phyloP scores from a whole-genome alignment of 257 asterid species.

The Handroanthus guayacan region DNA sequence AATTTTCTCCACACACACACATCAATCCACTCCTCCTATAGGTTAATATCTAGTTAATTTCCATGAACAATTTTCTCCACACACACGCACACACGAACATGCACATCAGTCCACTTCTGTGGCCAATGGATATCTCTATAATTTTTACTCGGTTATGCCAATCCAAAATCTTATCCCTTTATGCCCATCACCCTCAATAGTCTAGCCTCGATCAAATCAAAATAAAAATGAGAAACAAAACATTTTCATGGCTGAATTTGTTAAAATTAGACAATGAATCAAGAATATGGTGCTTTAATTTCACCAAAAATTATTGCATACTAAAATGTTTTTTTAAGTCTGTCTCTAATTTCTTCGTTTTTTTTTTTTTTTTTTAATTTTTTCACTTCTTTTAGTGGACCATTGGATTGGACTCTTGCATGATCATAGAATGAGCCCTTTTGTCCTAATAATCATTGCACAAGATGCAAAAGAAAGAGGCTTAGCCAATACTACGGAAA shows the following conservation, averaged over 20 bases:
- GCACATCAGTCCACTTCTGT: neutral
- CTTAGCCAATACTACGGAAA: conserved; percentile 39
- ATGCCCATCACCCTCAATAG: conserved; percentile 32
- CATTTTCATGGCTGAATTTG: neutral
- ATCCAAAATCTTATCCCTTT: conserved; percentile 40
- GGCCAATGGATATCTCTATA: conserved; percentile 15
- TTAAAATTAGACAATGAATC: conserved; percentile 2
- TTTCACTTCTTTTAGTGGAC: neutral
- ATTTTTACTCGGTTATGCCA: conserved; percentile 23
- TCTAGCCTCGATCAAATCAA: conserved; percentile 1
- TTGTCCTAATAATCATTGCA: conserved; percentile 39
- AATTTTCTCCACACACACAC: neutral
- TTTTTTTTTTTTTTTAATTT: neutral
- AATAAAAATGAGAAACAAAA: neutral
- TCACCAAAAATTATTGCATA: neutral
- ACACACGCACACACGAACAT: neutral
- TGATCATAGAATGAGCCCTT: conserved; percentile 25
- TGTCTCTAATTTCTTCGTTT: neutral
- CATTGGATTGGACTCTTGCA: neutral
- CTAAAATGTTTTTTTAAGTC: neutral
- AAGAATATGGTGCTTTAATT: neutral
- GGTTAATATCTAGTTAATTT: conserved; percentile 9
- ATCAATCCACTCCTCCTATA: neutral
- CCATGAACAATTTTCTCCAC: conserved; percentile 17
- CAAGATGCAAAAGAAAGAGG: conserved; percentile 24